Evolutionary conservation across 768 basidiomycete species (phyloP).

Genomic region (Kwoniella heveanensis): DNA sequence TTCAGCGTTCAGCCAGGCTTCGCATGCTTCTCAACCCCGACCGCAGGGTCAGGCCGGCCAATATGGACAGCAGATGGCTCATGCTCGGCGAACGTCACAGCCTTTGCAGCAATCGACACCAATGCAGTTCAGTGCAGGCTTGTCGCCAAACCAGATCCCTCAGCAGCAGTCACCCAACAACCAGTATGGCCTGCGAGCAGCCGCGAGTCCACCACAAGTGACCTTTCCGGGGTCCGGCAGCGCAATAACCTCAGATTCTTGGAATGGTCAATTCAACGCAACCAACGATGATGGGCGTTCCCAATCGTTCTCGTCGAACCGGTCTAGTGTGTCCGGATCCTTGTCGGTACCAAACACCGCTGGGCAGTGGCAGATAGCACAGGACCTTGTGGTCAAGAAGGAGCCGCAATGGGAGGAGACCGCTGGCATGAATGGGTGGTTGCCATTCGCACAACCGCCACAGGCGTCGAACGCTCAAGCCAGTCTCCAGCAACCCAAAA

Average conservation of each 20-base stretch:
- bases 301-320: neutral
- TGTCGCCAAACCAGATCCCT: neutral
- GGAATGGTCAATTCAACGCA: neutral
- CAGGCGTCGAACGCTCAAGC: neutral
- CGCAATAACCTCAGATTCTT: no score
- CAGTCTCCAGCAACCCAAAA: neutral
- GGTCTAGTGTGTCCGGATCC: neutral
- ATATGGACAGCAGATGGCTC: neutral
- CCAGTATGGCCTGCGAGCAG: neutral
- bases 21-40: neutral
- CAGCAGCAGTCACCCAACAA: neutral
- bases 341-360: neutral
- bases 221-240: neutral
- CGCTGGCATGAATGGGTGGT: slow-evolving; percentile 13
- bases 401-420: slow-evolving; percentile 7
- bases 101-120: neutral
- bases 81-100: neutral
- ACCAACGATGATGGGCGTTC: no score
- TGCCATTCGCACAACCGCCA: neutral
- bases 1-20: neutral
- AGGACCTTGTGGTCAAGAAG: neutral
- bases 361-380: neutral
- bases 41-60: neutral
- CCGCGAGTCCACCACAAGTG: neutral
- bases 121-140: neutral